A percentile compares a stretch with the other conserved stretches of the same genome.
These are phyloP conservation scores for Claviceps spartinae DNA, from an alignment of 2,329 filamentous ascomycete species.

Conservation along the genomic window DNA sequence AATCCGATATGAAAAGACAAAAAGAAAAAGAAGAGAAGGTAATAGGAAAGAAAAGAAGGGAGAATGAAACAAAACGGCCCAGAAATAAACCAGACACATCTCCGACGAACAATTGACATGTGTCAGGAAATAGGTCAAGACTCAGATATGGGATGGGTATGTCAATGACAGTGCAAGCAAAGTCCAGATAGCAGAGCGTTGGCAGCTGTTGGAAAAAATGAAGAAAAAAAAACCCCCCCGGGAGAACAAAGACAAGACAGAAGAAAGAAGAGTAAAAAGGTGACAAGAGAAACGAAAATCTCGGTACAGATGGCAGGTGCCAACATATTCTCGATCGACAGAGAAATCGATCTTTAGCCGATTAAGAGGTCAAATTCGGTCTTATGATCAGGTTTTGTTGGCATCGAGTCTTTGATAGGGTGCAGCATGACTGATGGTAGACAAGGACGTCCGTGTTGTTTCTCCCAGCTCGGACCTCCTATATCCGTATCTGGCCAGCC, in stretches of 20 bases:
- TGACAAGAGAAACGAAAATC: not conserved
- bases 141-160: not conserved
- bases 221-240: not conserved
- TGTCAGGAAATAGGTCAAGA: too few relatives aligned
- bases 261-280: not conserved
- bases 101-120: too few relatives aligned
- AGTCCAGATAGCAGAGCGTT: not conserved
- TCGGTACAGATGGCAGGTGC: not conserved
- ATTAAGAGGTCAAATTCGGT: slow-evolving; percentile 25
- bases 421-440: slow-evolving; percentile 46
- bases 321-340: not conserved
- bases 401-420: slow-evolving; percentile 43
- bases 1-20: not conserved
- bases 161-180: not conserved
- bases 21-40: not conserved
- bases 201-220: not conserved
- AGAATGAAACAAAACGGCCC: not conserved
- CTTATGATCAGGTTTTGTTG: slow-evolving; percentile 31
- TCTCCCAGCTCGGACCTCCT: slow-evolving; percentile 43
- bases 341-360: slow-evolving; percentile 16
- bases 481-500: slow-evolving; percentile 42
- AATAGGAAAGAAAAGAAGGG: not conserved
- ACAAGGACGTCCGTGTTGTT: slow-evolving; percentile 40
- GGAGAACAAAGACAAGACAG: not conserved
- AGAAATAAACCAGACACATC: too few relatives aligned